A percentile compares a stretch with the other conserved stretches of the same genome.
These are phyloP conservation scores for Aspergillus coremiiformis DNA, from an alignment of 495 filamentous ascomycete genomes.

Conservation along the genomic window DNA sequence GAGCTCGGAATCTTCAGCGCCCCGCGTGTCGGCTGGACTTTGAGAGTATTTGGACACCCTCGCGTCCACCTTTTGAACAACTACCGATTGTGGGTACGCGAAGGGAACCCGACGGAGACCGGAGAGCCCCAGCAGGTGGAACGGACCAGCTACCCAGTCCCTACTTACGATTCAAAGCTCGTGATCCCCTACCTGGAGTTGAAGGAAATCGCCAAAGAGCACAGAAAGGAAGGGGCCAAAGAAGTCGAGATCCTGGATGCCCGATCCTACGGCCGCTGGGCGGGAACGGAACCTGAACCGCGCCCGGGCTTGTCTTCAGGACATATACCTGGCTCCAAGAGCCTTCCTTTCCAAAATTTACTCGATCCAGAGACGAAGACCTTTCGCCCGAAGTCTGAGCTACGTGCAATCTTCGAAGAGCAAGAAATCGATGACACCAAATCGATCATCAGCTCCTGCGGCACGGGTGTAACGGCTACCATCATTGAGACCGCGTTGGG, in stretches of 20 bases:
- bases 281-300: constrained; percentile 79
- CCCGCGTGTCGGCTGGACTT: constrained; percentile 86
- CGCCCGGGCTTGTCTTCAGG: constrained; percentile 80
- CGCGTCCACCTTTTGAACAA: constrained; percentile 89
- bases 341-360: constrained; percentile 69
- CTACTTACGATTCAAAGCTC: constrained; percentile 45
- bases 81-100: constrained; percentile 80
- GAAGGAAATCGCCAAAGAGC: constrained; percentile 63
- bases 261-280: constrained; percentile 68
- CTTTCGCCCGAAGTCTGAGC: constrained; percentile 61
- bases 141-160: constrained; percentile 48
- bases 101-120: constrained; percentile 71
- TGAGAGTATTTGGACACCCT: constrained; percentile 84
- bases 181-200: constrained; percentile 74
- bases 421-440: constrained; percentile 74
- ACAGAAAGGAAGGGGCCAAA: constrained; percentile 70
- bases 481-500: constrained; percentile 81
- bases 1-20: constrained; percentile 91
- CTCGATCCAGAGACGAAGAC: constrained; percentile 77
- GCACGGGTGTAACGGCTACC: constrained; percentile 91
- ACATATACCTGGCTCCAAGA: constrained; percentile 85
- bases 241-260: constrained; percentile 88
- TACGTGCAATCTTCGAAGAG: constrained; percentile 66
- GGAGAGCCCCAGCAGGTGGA: constrained; percentile 59
- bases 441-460: constrained; percentile 83